Evolutionary conservation across 768 basidiomycete genomes (phyloP), one percentile per base, ranked within the genome.

Genomic region (Asterophora parasitica): DNA sequence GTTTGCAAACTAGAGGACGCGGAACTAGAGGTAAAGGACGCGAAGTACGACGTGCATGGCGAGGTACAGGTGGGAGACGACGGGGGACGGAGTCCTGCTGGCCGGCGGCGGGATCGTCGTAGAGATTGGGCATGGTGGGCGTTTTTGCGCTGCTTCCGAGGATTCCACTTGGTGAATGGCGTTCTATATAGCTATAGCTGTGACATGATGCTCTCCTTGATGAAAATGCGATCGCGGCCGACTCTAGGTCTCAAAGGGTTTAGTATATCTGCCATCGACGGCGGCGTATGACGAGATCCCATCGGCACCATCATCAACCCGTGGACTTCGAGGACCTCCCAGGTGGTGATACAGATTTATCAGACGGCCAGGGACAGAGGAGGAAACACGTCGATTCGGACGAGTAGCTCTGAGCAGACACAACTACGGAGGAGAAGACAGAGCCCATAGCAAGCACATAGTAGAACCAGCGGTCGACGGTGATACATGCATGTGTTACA

Each of bases 11-110:
- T 8, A 78, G 60, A 8, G 73, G 63, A 27, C 67, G 63, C 1
- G 78, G 77, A 19, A 78, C 71, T 51, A 66, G 64, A 1, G 77
- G 78, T n/a, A 79, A 64, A 7, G 77, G 78, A 12, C 77, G 66
- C 33, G 73, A 71, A 11, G 59, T 52, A 20, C 57, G 42, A 15
- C 55, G 36, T 46, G 57, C 26, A 56, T 53, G 36, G 46, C 46
- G 41, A 49, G 66, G 58, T 42, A 60, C 44, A 40, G 54, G 55
- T 19, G 55, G 58, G 52, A 55, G 56, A 50, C 59, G 54, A 53
- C 52, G 54, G 39, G 55, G 52, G 49, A 43, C 23, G 26, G 31
- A 13, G 23, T 53, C 51, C 37, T 48, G 55, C 46, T 54, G 44
- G 50, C 35, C 48, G 36, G 48, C 27, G 49, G 53, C 41, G 41